phyloP scores from a whole-genome alignment of 306 rosid genomes.

The Hippophae tibetana region DNA sequence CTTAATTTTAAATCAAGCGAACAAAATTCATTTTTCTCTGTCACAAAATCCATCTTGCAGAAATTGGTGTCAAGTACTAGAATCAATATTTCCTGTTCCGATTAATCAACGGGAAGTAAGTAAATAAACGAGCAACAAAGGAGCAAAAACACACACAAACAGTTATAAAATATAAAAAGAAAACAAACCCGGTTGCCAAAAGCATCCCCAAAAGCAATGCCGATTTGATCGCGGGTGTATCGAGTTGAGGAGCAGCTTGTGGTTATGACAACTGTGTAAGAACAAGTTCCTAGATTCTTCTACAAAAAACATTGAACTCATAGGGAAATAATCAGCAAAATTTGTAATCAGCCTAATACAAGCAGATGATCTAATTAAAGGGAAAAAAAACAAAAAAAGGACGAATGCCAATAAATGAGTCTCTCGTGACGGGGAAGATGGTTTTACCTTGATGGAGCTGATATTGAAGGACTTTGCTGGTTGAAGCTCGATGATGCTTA shows the following conservation, averaged over 20 bases:
- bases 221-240: conserved; percentile 50
- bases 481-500: conserved; percentile 30
- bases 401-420: background rate
- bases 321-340: background rate
- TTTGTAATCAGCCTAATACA: background rate
- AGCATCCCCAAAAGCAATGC: conserved; percentile 76
- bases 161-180: background rate
- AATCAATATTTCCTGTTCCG: background rate
- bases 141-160: no score
- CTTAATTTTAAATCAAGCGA: background rate
- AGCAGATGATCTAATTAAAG: background rate
- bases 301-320: conserved; percentile 9
- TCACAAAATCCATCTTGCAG: background rate
- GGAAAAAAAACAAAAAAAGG: background rate
- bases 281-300: conserved; percentile 37
- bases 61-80: background rate
- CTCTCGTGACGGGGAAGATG: background rate
- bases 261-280: conserved; percentile 47
- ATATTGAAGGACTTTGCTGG: conserved; percentile 25
- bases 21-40: background rate
- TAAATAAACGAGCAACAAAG: background rate
- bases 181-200: conserved; percentile 53
- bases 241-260: conserved; percentile 69
- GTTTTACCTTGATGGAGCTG: conserved; percentile 21
- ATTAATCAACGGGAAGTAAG: background rate